phyloP scores from a whole-genome alignment of 352 stramenopile species.

The Globisporangium spiculum region DNA sequence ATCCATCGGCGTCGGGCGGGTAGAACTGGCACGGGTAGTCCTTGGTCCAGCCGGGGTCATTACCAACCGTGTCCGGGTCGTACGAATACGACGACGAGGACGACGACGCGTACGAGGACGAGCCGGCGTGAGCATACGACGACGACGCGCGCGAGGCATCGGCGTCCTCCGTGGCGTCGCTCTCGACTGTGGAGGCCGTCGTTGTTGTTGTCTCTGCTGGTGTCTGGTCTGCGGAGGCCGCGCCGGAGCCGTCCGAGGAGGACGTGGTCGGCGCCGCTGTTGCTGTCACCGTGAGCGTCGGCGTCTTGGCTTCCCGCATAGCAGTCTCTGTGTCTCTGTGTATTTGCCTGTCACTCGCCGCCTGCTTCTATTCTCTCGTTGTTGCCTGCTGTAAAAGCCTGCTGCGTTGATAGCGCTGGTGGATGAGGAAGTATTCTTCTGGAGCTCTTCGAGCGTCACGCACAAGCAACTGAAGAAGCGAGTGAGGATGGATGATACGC shows the following conservation, averaged over 20 bases:
- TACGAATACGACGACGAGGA: constrained; percentile 16
- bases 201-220: not conserved
- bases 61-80: constrained; percentile 19
- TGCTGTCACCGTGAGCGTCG: not conserved
- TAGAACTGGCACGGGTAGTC: constrained; percentile 38
- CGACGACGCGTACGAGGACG: constrained; percentile 16
- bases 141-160: constrained; percentile 9
- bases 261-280: not conserved
- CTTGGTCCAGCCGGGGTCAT: constrained; percentile 19
- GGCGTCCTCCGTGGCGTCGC: not conserved
- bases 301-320: constrained; percentile 1
- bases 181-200: not conserved
- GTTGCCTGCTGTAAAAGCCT: not conserved
- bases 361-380: not conserved
- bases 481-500: not conserved
- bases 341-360: not conserved
- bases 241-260: constrained; percentile 10
- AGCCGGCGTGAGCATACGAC: constrained; percentile 5
- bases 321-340: not conserved
- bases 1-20: constrained; percentile 34
- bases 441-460: not conserved
- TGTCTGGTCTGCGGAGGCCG: constrained; percentile 1
- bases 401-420: not conserved
- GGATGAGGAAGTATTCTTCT: not conserved
- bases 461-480: not conserved